Base-by-base conservation (phyloP, 805 yeast genomes). In the Sungouiella thailandica region DNA sequence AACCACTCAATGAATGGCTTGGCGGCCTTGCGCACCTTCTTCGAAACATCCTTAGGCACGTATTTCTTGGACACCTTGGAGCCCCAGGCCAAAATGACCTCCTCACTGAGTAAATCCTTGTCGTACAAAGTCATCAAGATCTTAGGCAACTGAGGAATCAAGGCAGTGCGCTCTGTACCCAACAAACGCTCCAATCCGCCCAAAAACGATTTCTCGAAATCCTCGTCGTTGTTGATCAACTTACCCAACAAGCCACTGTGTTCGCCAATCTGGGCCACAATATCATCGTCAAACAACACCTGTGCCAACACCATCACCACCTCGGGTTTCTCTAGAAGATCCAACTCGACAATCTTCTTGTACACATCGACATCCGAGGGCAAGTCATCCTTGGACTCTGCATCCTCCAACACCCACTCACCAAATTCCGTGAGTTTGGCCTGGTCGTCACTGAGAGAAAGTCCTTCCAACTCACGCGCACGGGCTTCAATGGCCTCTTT, bases 121-220 rank as follows among this genome's bases (percentile, higher is more conserved):
- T 89, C 87, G 65, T 93, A 93, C 31, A 87, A 65, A 53, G 76
- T 72, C 63, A 85, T 76, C 51, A 93, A 70, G 43, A 93, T 78
- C 61, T 85, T 87, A 45, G 97, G 93, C 35, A 90, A 74, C 33
- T 65, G 51, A 36, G 82, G 73, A 51, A 87, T 77, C 49, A 88
- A 70, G 3, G 52, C 66, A 26, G 83, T 84, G 50, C 84, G 78
- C 53, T 80, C 84, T 39, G 84, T 62, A 40, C 97, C 97, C 46
- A 90, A 66, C 57, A 85, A 78, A 58, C 97, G 82, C 70, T 93
- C 99, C 48, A 93, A 71, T 44, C 98, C 99, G 51, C 99, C 98
- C 40, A 93, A 72, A 49, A 93, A 77, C 8, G 95, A 86, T 65
- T 78, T 83, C 66, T 93, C 96, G 53, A 78, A 86, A 33, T 76